phyloP scores from a whole-genome alignment of 1,284 basidiomycete genomes.

The Ceratobasidium sp. region DNA sequence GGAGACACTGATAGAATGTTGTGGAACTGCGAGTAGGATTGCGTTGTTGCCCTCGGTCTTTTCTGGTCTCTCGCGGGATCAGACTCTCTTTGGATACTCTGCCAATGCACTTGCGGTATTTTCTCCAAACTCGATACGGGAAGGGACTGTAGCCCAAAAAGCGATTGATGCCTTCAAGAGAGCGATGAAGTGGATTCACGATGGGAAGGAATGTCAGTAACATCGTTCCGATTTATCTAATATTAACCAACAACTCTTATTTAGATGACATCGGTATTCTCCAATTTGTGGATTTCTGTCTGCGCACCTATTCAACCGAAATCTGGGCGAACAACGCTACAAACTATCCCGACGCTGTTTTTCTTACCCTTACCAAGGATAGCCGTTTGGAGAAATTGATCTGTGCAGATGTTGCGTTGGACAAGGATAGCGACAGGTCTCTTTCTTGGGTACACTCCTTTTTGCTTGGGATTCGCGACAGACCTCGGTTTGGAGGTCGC shows the following conservation, averaged over 20 bases:
- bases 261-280: constrained; percentile 78
- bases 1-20: constrained; percentile 10
- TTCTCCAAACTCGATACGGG: neutral
- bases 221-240: neutral
- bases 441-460: constrained; percentile 72
- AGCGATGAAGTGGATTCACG: constrained; percentile 24
- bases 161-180: constrained; percentile 24
- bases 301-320: constrained; percentile 66
- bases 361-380: constrained; percentile 88
- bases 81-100: constrained; percentile 55
- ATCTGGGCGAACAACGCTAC: constrained; percentile 77
- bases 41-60: neutral
- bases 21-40: neutral
- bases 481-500: constrained; percentile 72
- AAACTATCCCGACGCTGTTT: constrained; percentile 80
- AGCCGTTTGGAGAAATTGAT: constrained; percentile 70
- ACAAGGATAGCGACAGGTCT: constrained; percentile 63
- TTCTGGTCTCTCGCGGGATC: constrained; percentile 47
- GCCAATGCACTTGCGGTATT: constrained; percentile 3
- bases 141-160: constrained; percentile 5
- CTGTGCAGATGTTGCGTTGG: constrained; percentile 57
- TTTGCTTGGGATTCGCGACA: constrained; percentile 68
- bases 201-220: constrained; percentile 16
- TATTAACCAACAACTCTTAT: neutral
- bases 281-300: constrained; percentile 69